A percentile compares a stretch with the other conserved stretches of the same genome.
Conservation (phyloP, 139 green algal genomes). For the Chlorella sorokiniana region DNA sequence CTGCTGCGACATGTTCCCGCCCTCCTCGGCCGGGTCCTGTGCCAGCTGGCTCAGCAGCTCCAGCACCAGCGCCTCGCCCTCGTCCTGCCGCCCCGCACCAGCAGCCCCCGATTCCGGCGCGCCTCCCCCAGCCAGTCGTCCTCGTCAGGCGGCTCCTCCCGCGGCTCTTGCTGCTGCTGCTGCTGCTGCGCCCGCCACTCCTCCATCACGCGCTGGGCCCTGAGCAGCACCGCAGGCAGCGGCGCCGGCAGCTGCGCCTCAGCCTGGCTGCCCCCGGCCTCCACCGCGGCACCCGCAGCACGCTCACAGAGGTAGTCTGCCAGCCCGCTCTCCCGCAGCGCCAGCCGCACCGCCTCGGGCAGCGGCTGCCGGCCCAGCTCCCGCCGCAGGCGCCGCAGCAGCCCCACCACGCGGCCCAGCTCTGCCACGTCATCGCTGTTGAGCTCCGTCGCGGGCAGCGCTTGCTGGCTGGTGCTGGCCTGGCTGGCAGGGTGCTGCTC, state of each 20-base stretch:
- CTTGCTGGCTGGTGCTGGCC: background rate
- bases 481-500: background rate
- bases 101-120: background rate
- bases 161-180: conserved; percentile 7
- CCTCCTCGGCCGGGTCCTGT: background rate
- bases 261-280: background rate
- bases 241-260: background rate
- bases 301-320: background rate
- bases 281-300: too few relatives aligned
- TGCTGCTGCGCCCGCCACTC: background rate
- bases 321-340: conserved; percentile 23
- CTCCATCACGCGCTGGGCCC: background rate
- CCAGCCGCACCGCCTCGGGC: background rate
- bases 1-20: background rate
- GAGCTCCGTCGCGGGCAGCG: background rate
- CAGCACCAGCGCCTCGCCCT: background rate
- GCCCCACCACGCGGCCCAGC: background rate
- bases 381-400: background rate
- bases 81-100: background rate
- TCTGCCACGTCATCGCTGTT: background rate
- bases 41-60: background rate
- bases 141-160: too few relatives aligned
- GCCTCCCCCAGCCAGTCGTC: too few relatives aligned
- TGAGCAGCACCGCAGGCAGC: background rate
- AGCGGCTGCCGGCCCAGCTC: conserved; percentile 5